Evolutionary conservation across 768 basidiomycete species (phyloP), one percentile per base, ranked within the genome.

Genomic region (Rhizopogon salebrosus): DNA sequence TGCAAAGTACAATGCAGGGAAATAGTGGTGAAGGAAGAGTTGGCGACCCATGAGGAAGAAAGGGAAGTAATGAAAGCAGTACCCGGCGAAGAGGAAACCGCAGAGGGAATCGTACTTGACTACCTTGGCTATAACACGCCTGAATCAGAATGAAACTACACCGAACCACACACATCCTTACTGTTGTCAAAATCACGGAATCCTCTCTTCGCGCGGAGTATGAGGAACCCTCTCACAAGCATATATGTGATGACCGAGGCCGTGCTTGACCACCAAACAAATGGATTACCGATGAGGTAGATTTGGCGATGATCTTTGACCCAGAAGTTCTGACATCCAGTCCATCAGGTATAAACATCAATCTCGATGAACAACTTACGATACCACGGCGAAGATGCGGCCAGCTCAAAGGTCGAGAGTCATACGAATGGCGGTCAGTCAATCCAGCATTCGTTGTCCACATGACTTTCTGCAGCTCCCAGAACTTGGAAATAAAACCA

Each of bases 41-140:
- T 99, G 97, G 20, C 97, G 92, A 39, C 80, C 74, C 95, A 98
- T 98, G 59, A 98, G 75, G 82, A 85, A 98, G 82, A 99, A 99
- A 13, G 97, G 97, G 65, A 91, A 78, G 72, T 97, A 98, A 73
- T 98, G 97, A 31, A 99, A 65, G 23, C 75, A 74, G 92, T 95
- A 99, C 42, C 92, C 94, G 29, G 92, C 68, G 74, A 92, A 87
- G 53, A 98, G 81, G 82, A 98, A 97, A 0, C 87, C 88, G 56
- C 92, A 93, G 1, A 95, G 73, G 23, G 83, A 70, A 68, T 98
- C 94, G 70, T 98, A 98, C 70, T 95, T 95, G 40, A 88, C 84
- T 40, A 95, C 84, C 66, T 85, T 88, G 55, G 88, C 94, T 97
- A 61, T 34, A 53, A 27, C 29, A 56, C 52, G 41, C 26, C n/a